Conservation (phyloP, 768 basidiomycete genomes). For the Boletus tylopilopsis region DNA sequence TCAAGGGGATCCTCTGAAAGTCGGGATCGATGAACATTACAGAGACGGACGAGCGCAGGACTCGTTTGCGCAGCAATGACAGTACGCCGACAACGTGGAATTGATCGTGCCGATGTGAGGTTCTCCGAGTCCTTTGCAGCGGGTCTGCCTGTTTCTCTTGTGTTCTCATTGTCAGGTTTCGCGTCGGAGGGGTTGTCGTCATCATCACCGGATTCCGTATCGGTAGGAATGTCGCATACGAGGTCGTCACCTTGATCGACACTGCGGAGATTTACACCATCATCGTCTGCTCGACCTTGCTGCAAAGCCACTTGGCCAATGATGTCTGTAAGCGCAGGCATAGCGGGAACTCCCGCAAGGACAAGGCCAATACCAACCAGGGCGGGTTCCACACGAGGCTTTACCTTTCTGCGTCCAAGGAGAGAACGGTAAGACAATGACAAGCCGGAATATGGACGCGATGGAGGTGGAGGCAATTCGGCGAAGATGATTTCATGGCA, state of each 20-base stretch:
- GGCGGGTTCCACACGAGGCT: constrained; percentile 66
- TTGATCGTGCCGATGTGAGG: constrained; percentile 8
- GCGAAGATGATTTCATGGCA: constrained; percentile 97
- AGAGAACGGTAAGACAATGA: constrained; percentile 46
- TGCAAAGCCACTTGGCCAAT: constrained; percentile 85
- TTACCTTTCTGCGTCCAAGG: constrained; percentile 61
- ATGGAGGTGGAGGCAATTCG: constrained; percentile 66
- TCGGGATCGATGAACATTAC: constrained; percentile 47
- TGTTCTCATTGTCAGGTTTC: constrained; percentile 32
- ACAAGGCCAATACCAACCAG: constrained; percentile 83
- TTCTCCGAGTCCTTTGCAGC: constrained; percentile 14
- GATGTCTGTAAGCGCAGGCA: constrained; percentile 70
- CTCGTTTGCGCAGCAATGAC: constrained; percentile 68
- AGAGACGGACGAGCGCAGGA: constrained; percentile 64
- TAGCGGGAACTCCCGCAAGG: constrained; percentile 69
- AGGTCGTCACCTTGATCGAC: constrained; percentile 44
- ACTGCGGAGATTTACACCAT: constrained; percentile 46
- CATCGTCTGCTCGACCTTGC: constrained; percentile 78
- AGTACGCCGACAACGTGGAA: constrained; percentile 41
- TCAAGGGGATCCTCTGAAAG: constrained; percentile 74
- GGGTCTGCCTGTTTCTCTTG: constrained; percentile 11
- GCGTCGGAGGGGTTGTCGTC: constrained; percentile 45
- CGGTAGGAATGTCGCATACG: constrained; percentile 23
- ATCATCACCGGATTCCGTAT: constrained; percentile 29
- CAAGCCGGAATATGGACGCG: constrained; percentile 65